phyloP scores from a whole-genome alignment of 208 protist species.

The Zelonia costaricensis region DNA sequence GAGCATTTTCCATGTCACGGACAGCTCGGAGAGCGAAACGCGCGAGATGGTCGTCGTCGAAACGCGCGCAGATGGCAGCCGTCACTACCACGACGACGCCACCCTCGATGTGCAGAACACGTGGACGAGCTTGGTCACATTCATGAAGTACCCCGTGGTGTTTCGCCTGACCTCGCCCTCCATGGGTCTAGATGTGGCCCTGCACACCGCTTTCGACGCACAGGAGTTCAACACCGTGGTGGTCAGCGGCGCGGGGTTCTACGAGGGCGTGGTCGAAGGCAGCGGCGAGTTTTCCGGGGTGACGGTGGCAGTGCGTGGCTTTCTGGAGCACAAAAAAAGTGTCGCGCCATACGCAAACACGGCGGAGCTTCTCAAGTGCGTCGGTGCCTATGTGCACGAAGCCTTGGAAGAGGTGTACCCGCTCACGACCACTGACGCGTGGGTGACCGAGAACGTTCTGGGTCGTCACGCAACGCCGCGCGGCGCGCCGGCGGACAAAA shows the following conservation, averaged over 20 bases:
- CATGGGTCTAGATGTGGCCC: slow-evolving; percentile 28
- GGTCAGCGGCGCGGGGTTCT: slow-evolving; percentile 45
- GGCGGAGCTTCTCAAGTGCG: slow-evolving; percentile 36
- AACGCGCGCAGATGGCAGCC: slow-evolving; percentile 17
- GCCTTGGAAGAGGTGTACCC: slow-evolving; percentile 46
- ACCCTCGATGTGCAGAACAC: slow-evolving; percentile 24
- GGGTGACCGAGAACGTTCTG: slow-evolving; percentile 54
- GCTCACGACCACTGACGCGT: slow-evolving; percentile 28
- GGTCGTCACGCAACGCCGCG: slow-evolving; percentile 20
- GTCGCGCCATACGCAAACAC: slow-evolving; percentile 16
- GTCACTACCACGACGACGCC: slow-evolving; percentile 27
- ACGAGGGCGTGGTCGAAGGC: slow-evolving; percentile 43
- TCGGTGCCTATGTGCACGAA: slow-evolving; percentile 34
- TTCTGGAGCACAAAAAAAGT: slow-evolving; percentile 44
- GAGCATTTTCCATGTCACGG: slow-evolving; percentile 37
- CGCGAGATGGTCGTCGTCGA: slow-evolving; percentile 27
- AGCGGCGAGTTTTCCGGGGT: slow-evolving; percentile 22
- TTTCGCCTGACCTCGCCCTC: slow-evolving; percentile 30
- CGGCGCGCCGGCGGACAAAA: slow-evolving; percentile 23
- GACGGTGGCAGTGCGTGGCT: slow-evolving; percentile 33
- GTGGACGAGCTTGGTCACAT: slow-evolving; percentile 62
- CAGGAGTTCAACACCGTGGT: slow-evolving; percentile 61
- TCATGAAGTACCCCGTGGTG: slow-evolving; percentile 39
- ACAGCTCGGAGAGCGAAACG: slow-evolving; percentile 2
- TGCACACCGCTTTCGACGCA: slow-evolving; percentile 32